A percentile compares a stretch with the other conserved stretches of the same genome.
These are phyloP conservation scores for Thielaviopsis populi DNA, from an alignment of 2,329 filamentous ascomycete genomes.

Conservation along the genomic window DNA sequence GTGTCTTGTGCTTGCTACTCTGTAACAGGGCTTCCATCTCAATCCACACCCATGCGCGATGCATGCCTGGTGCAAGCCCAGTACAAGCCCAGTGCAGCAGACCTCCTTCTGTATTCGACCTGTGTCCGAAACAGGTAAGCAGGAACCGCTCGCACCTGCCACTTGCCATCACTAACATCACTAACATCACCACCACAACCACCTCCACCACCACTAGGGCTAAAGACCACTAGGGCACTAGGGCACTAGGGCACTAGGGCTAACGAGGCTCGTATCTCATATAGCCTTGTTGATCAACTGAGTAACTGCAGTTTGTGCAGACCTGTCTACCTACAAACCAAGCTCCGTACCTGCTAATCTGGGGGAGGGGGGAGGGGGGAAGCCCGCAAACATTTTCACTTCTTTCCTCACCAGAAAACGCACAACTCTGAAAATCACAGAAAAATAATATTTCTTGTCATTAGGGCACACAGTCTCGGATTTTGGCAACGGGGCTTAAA, in stretches of 20 bases:
- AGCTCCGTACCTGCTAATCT: too few species aligned
- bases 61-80: not conserved
- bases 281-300: too few species aligned
- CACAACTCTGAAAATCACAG: not conserved
- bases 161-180: not conserved
- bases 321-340: too few species aligned
- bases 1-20: not conserved
- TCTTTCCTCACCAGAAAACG: not conserved
- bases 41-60: not conserved
- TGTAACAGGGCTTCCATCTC: not conserved
- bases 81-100: too few species aligned
- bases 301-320: too few species aligned
- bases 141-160: conserved; percentile 10
- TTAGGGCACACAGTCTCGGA: not conserved
- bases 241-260: too few species aligned
- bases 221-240: too few species aligned
- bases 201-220: too few species aligned
- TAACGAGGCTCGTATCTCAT: too few species aligned
- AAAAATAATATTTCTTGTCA: not conserved
- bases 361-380: too few species aligned
- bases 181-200: not conserved
- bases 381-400: not conserved
- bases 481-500: too few species aligned
- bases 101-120: not conserved
- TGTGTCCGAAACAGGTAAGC: conserved; percentile 3